Evolutionary conservation across 257 asterid species (phyloP).

Genomic region (Nicotiana sylvestris): DNA sequence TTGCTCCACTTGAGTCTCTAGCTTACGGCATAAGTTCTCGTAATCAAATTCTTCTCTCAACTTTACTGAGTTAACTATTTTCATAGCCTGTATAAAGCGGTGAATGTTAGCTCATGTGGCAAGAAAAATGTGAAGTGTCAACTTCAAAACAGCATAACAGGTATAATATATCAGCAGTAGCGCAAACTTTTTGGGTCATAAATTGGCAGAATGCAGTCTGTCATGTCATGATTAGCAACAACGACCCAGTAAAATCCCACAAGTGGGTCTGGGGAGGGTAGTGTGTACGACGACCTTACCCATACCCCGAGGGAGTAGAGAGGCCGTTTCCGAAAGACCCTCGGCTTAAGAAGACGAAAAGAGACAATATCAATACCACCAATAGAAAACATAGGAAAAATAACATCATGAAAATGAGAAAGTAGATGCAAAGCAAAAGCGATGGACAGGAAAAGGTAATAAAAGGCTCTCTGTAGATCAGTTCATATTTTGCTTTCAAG

Average conservation of each 20-base stretch:
- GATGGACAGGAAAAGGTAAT: not conserved
- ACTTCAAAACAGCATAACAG: not conserved
- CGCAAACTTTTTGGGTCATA: not conserved
- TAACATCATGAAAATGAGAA: no score
- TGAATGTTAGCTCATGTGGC: conserved; percentile 10
- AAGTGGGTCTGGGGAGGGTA: no score
- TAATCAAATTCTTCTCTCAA: conserved; percentile 91
- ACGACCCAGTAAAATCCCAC: no score
- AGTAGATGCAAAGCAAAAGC: no score
- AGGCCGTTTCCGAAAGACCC: no score
- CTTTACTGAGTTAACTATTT: conserved; percentile 69
- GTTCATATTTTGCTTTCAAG: not conserved
- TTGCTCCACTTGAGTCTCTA: conserved; percentile 74
- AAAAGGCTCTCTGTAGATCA: not conserved
- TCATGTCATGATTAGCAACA: not conserved
- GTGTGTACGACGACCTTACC: no score
- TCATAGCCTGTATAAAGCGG: conserved; percentile 76
- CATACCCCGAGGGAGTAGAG: no score
- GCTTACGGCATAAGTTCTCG: conserved; percentile 78
- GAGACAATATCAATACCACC: no score
- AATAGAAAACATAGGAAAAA: no score
- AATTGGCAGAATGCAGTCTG: not conserved
- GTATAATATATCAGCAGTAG: not conserved
- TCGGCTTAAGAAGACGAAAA: no score
- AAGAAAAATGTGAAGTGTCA: not conserved